A percentile compares a stretch with the other conserved stretches of the same genome.
phyloP scores from a whole-genome alignment of 441 rosid species.

The Manihot esculenta region DNA sequence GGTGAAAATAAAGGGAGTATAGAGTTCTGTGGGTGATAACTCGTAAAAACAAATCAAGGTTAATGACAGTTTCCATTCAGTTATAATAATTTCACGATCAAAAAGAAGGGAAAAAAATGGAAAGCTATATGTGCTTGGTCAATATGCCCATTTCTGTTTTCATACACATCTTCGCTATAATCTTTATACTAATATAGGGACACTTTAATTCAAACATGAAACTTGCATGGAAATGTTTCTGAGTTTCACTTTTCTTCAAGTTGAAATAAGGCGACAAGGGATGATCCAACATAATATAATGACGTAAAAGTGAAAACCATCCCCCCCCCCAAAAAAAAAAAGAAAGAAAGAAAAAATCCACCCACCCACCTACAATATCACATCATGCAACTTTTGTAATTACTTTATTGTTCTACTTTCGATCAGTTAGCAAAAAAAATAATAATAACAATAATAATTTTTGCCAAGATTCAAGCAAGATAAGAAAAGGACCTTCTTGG shows the following conservation, averaged over 20 bases:
- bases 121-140: neutral
- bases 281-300: neutral
- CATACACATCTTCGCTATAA: neutral
- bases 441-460: neutral
- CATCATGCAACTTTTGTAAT: too few species aligned
- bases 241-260: too few species aligned
- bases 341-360: too few species aligned
- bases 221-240: neutral
- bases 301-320: too few species aligned
- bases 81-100: neutral
- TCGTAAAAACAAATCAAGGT: neutral
- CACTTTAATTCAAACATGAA: neutral
- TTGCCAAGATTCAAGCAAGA: neutral
- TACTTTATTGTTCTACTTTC: too few species aligned
- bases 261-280: neutral
- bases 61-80: neutral
- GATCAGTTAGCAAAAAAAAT: too few species aligned
- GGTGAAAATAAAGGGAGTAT: neutral
- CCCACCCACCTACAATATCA: too few species aligned
- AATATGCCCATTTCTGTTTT: neutral
- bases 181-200: neutral
- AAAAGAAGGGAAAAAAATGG: neutral
- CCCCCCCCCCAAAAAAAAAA: too few species aligned
- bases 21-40: neutral
- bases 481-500: slow-evolving; percentile 30